Evolutionary conservation across 805 yeast species (phyloP), one percentile per base, ranked within the genome.

Genomic region (Saccharomyces eubayanus): DNA sequence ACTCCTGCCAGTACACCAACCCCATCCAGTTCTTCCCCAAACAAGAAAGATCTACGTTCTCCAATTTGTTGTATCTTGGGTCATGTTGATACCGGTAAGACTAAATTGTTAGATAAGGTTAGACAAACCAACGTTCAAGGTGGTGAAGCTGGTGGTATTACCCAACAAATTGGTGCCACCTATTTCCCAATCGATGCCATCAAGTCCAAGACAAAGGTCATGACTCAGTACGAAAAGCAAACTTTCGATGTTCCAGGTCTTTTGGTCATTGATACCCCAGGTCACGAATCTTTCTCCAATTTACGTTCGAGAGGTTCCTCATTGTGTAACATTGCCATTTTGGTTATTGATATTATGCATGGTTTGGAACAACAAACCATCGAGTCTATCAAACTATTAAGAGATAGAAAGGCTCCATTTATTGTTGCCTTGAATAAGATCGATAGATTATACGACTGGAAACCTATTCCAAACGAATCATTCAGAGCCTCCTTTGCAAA

Each of bases 141-240:
- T 72, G 99, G 99, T 69, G 99, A 94, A 77, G 99, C 99, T 53
- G 99, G 99, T 78, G 99, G 99, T 78, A 94, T 94, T 72, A 94
- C 99, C 60, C 99, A 94, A 80, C 99, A 94, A 76, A 94, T 94
- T 69, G 99, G 99, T 82, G 99, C 99, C 53, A 94, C 99, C 24
- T 94, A 94, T 72, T 94, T 94, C 89, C 99, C 99, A 57, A 90
- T 94, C 62, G 95, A 87, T 30, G 90, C 97, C 46, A 89, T 94
- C 66, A 84, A 85, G 72, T 83, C 83, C 67, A 94, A 94, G 76
- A 94, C 98, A 28, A 86, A 83, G 48, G 95, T 87, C 50, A 92
- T 94, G 97, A 82, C 87, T 54, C 77, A 83, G 59, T 87, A 83
- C 69, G 96, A 89, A 71, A 87, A 87, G 67, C 84, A 84, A 69